phyloP scores from a whole-genome alignment of 2,329 filamentous ascomycete species.

The Clathrospora elynae region DNA sequence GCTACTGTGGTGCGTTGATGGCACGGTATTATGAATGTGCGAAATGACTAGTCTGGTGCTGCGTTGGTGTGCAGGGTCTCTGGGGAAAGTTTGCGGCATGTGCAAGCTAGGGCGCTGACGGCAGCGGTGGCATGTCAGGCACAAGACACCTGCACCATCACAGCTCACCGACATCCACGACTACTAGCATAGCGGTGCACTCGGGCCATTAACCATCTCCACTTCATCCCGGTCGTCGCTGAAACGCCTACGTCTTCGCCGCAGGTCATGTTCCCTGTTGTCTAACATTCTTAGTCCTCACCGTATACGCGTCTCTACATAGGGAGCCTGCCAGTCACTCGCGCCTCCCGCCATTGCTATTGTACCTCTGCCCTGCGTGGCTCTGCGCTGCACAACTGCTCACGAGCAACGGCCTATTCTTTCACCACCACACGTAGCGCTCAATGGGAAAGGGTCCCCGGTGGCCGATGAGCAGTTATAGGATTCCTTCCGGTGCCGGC shows the following conservation, averaged over 20 bases:
- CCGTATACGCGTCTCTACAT: slow-evolving; percentile 28
- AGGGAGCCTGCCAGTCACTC: slow-evolving; percentile 15
- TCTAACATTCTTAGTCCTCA: slow-evolving; percentile 37
- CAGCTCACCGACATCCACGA: neutral
- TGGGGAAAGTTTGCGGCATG: neutral
- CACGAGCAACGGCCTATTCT: slow-evolving; percentile 16
- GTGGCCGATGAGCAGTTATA: slow-evolving; percentile 43
- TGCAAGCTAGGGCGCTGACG: neutral
- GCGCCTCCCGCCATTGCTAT: slow-evolving; percentile 8
- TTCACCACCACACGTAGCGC: slow-evolving; percentile 24
- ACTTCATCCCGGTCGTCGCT: slow-evolving; percentile 16
- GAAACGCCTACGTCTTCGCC: slow-evolving; percentile 37
- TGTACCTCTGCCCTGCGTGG: neutral
- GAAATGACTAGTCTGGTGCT: neutral
- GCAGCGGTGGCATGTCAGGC: neutral
- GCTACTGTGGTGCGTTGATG: slow-evolving; percentile 6
- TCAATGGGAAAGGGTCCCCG: slow-evolving; percentile 39
- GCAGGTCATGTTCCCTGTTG: slow-evolving; percentile 27
- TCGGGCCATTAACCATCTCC: slow-evolving; percentile 1
- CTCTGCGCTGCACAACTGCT: slow-evolving; percentile 28
- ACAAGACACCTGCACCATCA: too few relatives aligned
- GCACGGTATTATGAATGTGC: neutral
- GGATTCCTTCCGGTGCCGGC: slow-evolving; percentile 39
- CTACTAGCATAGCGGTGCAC: neutral
- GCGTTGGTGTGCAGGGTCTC: neutral